Conservation (phyloP, 192 early-diverging fungal genomes). For the Coemansia sp. region DNA sequence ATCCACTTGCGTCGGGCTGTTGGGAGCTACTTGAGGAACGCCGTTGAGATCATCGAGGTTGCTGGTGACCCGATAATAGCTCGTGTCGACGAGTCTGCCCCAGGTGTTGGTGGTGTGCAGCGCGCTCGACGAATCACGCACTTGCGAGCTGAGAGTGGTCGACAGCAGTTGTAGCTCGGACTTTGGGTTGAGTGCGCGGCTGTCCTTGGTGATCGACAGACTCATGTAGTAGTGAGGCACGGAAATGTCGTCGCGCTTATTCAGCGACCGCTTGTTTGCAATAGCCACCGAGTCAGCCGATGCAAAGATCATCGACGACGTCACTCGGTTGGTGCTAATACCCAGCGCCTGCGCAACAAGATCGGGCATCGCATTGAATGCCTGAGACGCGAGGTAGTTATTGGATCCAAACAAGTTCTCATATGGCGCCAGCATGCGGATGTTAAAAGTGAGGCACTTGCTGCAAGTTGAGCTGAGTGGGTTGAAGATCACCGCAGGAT, state of each 20-base stretch:
- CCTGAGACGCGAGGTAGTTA: constrained; percentile 52
- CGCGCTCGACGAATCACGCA: constrained; percentile 37
- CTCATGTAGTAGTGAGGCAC: constrained; percentile 50
- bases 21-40: constrained; percentile 38
- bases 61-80: constrained; percentile 40
- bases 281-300: constrained; percentile 20
- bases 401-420: constrained; percentile 50
- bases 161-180: constrained; percentile 43
- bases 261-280: constrained; percentile 15
- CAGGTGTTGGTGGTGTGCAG: constrained; percentile 39
- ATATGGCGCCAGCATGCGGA: constrained; percentile 50
- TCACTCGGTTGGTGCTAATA: constrained; percentile 42
- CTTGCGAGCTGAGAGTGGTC: constrained; percentile 33
- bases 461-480: constrained; percentile 37
- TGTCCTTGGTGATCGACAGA: constrained; percentile 42
- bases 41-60: constrained; percentile 37
- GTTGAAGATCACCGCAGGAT: constrained; percentile 43
- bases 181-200: constrained; percentile 37
- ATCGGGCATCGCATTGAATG: constrained; percentile 41
- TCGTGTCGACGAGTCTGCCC: constrained; percentile 35
- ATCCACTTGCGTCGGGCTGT: constrained; percentile 48
- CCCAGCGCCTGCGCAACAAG: constrained; percentile 40
- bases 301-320: constrained; percentile 40
- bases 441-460: constrained; percentile 46
- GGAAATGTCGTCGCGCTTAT: constrained; percentile 13